Percentiles rank a stretch among this genome's conserved stretches.
These are phyloP conservation scores for Blastomyces parvus DNA, from an alignment of 2,329 filamentous ascomycete species.

Conservation along the genomic window DNA sequence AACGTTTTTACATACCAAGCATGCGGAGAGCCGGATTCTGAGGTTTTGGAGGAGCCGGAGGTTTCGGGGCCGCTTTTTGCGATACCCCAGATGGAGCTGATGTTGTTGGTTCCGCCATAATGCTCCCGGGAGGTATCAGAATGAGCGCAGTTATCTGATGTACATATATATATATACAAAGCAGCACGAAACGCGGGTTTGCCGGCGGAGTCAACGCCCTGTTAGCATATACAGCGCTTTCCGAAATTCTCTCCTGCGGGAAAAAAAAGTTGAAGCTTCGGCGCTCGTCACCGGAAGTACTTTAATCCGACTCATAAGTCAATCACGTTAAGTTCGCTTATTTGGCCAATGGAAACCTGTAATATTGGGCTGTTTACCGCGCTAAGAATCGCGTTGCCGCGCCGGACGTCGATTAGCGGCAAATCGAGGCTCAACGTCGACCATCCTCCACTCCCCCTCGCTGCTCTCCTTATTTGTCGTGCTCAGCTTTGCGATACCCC, in stretches of 20 bases:
- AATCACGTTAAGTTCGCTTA: not conserved
- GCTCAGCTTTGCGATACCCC: not conserved
- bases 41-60: constrained; percentile 13
- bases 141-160: not conserved
- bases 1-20: constrained; percentile 12
- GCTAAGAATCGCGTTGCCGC: not conserved
- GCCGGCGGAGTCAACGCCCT: constrained; percentile 1
- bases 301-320: not conserved
- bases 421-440: not conserved
- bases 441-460: not conserved
- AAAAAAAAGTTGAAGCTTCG: constrained; percentile 1
- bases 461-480: not conserved
- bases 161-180: not conserved
- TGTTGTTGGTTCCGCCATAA: constrained; percentile 8
- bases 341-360: not conserved
- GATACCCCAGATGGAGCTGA: constrained; percentile 8
- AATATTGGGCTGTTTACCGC: not conserved
- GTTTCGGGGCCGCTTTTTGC: constrained; percentile 14
- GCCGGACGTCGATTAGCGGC: not conserved
- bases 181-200: not conserved
- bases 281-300: not conserved
- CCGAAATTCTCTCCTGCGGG: no score
- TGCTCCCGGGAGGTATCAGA: not conserved
- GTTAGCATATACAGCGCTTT: not conserved
- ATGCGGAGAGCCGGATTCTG: constrained; percentile 18